Percentiles rank a stretch among this genome's conserved stretches.
phyloP scores from a whole-genome alignment of 176 grass and related monocot genomes.

The Neostapfia colusana region DNA sequence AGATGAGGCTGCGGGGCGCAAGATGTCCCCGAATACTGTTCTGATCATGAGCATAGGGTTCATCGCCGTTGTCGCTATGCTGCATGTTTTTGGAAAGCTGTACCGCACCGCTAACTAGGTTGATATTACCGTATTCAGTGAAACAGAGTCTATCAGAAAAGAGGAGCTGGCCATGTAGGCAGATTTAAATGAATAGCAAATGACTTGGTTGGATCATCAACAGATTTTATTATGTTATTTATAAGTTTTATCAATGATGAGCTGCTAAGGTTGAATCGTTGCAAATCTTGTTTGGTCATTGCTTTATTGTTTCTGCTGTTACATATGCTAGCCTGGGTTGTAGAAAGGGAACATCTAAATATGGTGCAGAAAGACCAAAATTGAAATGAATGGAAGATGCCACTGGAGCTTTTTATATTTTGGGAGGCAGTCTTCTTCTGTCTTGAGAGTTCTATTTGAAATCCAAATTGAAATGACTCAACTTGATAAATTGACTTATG shows the following conservation, averaged over 20 bases:
- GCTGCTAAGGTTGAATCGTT: neutral
- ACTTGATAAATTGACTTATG: neutral
- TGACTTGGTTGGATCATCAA: conserved; percentile 15
- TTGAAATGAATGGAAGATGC: no score
- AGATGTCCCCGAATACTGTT: conserved; percentile 89
- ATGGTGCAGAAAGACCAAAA: no score
- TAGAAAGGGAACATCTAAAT: no score
- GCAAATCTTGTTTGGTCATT: neutral
- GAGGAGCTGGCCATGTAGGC: conserved; percentile 1
- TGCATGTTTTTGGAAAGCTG: conserved; percentile 89
- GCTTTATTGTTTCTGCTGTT: neutral
- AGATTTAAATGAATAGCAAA: conserved; percentile 22
- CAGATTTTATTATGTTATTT: neutral
- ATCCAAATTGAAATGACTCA: no score
- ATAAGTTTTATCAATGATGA: conserved; percentile 7
- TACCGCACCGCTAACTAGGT: conserved; percentile 55
- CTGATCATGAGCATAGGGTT: conserved; percentile 97
- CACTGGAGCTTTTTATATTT: no score
- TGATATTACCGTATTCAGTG: neutral
- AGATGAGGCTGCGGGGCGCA: conserved; percentile 69
- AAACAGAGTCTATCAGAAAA: neutral
- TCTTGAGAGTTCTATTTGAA: no score
- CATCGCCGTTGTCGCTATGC: conserved; percentile 69
- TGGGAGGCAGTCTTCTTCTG: no score
- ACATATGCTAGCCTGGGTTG: no score